These are phyloP conservation scores for Piromyces sp. DNA, from an alignment of 192 early-diverging fungal species.

Conservation along the genomic window DNA sequence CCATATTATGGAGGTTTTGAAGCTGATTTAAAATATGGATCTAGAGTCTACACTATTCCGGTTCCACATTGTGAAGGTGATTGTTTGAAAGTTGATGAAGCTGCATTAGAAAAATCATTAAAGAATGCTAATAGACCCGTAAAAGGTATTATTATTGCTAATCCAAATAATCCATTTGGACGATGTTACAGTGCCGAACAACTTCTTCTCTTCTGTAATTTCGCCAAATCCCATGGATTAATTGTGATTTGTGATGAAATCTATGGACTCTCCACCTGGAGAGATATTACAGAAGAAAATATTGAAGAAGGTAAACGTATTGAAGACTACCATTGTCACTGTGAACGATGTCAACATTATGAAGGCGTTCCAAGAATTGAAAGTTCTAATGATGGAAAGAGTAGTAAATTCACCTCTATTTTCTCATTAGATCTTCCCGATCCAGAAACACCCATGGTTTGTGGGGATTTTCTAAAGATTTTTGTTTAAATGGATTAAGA, in stretches of 20 bases:
- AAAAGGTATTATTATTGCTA: constrained; percentile 44
- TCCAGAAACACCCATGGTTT: constrained; percentile 42
- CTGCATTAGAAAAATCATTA: constrained; percentile 25
- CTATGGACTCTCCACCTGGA: constrained; percentile 53
- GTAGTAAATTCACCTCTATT: constrained; percentile 33
- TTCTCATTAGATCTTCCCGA: constrained; percentile 40
- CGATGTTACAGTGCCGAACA: constrained; percentile 23
- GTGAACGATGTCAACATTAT: too few relatives aligned
- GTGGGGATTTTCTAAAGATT: constrained; percentile 73
- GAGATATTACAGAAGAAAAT: neutral
- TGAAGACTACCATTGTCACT: too few relatives aligned
- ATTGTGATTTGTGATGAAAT: constrained; percentile 65
- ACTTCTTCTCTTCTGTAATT: constrained; percentile 35
- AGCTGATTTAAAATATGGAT: constrained; percentile 3
- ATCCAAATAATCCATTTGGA: constrained; percentile 59
- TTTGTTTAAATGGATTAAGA: constrained; percentile 21
- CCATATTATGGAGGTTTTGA: too few relatives aligned
- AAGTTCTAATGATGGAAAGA: constrained; percentile 4
- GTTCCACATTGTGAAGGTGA: constrained; percentile 22
- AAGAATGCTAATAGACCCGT: constrained; percentile 18
- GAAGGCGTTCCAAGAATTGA: too few relatives aligned
- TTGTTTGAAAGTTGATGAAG: constrained; percentile 11
- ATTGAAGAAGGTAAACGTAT: too few relatives aligned
- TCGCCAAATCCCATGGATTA: constrained; percentile 40
- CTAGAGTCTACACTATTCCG: constrained; percentile 28